phyloP scores from a whole-genome alignment of 495 filamentous ascomycete species.

The Daldinia grandis region DNA sequence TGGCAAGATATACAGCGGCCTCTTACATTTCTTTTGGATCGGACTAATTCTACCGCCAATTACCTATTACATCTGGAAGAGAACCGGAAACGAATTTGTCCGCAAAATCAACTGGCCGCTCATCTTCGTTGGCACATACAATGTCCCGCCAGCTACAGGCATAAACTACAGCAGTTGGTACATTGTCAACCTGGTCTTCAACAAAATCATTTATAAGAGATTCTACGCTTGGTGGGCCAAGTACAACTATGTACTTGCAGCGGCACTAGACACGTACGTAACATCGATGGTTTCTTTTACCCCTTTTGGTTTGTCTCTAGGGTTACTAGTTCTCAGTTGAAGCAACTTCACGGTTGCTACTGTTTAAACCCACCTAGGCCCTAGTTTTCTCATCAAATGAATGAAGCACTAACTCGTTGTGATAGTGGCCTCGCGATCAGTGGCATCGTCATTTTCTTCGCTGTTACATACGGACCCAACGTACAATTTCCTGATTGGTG shows the following conservation, averaged over 20 bases:
- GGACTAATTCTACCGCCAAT: slow-evolving; percentile 42
- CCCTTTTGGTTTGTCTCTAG: neutral
- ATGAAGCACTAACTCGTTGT: neutral
- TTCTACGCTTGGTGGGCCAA: slow-evolving; percentile 55
- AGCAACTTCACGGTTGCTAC: neutral
- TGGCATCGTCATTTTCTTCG: slow-evolving; percentile 49
- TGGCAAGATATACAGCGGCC: slow-evolving; percentile 40
- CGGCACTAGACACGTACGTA: slow-evolving; percentile 35
- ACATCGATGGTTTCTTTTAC: neutral
- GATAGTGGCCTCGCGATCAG: slow-evolving; percentile 41
- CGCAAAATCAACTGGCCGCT: slow-evolving; percentile 58
- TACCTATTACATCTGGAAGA: slow-evolving; percentile 44
- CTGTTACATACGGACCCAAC: slow-evolving; percentile 44
- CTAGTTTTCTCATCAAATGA: neutral
- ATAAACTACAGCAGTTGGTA: slow-evolving; percentile 62
- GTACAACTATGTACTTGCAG: slow-evolving; percentile 48
- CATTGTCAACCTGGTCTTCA: slow-evolving; percentile 58
- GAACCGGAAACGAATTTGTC: slow-evolving; percentile 39
- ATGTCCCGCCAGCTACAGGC: slow-evolving; percentile 52
- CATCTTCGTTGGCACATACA: slow-evolving; percentile 57
- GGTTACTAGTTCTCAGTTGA: neutral
- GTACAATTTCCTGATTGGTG: slow-evolving; percentile 45
- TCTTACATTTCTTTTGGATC: slow-evolving; percentile 45
- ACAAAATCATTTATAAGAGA: slow-evolving; percentile 50
- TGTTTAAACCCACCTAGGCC: neutral